A percentile compares a stretch with the other conserved stretches of the same genome.
Evolutionary conservation across 768 basidiomycete species (phyloP).

Genomic region (Thelephora ganbajun): DNA sequence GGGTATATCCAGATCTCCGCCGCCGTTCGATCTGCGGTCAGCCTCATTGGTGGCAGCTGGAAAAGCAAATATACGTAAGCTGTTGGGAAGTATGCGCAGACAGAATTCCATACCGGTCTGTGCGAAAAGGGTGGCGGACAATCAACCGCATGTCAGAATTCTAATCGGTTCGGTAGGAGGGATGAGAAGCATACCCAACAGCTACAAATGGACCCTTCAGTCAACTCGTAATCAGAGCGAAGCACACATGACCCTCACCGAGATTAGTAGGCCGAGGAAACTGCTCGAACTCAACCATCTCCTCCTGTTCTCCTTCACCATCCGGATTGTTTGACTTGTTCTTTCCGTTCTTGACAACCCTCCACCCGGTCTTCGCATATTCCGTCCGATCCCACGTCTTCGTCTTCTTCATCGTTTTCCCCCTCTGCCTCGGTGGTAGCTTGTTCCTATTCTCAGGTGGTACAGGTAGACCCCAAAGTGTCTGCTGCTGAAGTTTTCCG

Average conservation of each 20-base stretch:
- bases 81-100: background rate
- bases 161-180: background rate
- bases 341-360: slow-evolving; percentile 33
- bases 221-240: background rate
- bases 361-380: slow-evolving; percentile 71
- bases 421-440: slow-evolving; percentile 5
- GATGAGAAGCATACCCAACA: slow-evolving; percentile 13
- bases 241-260: slow-evolving; percentile 25
- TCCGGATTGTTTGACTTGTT: slow-evolving; percentile 35
- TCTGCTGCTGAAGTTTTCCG: background rate
- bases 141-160: background rate
- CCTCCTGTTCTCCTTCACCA: slow-evolving; percentile 39
- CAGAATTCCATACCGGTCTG: slow-evolving; percentile 1
- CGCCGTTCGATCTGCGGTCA: slow-evolving; percentile 62
- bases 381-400: slow-evolving; percentile 89
- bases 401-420: slow-evolving; percentile 27
- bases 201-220: slow-evolving; percentile 5
- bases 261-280: slow-evolving; percentile 69
- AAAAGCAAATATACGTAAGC: background rate
- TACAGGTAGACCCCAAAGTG: background rate
- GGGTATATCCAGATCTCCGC: slow-evolving; percentile 87
- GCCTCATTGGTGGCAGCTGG: slow-evolving; percentile 67
- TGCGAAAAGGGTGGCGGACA: background rate
- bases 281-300: slow-evolving; percentile 67
- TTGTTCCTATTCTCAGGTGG: background rate